Conservation (phyloP, 2,329 filamentous ascomycete genomes). For the Xylaria hypoxylon region DNA sequence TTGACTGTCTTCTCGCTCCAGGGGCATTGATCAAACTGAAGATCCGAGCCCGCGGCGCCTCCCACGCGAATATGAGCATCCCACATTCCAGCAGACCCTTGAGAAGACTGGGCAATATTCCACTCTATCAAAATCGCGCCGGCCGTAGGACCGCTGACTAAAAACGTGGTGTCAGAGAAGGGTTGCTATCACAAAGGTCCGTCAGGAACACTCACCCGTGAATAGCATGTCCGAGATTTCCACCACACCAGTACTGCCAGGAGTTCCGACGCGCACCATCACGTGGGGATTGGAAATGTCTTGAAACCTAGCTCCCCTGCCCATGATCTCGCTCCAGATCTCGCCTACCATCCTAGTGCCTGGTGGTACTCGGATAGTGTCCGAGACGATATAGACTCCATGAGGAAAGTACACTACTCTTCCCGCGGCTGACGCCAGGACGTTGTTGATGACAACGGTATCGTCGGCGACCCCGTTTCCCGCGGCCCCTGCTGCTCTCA, state of each 20-base stretch:
- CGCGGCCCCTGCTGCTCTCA: background rate
- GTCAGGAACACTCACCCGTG: background rate
- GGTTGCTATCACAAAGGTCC: too few relatives aligned
- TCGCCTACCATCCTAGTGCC: background rate
- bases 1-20: background rate
- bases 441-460: background rate
- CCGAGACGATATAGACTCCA: background rate
- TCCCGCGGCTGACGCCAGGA: background rate
- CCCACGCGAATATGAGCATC: constrained; percentile 7
- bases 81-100: constrained; percentile 10
- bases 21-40: background rate
- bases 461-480: background rate
- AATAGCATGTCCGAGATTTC: constrained; percentile 8
- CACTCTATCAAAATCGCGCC: background rate
- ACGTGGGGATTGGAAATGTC: background rate
- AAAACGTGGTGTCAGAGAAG: background rate
- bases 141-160: background rate
- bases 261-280: background rate
- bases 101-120: background rate
- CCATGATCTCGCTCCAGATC: background rate
- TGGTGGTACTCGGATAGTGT: background rate
- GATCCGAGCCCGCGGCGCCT: background rate
- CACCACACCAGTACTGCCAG: background rate
- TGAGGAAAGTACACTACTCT: background rate
- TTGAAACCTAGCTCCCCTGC: background rate